phyloP scores from a whole-genome alignment of 2,329 filamentous ascomycete genomes.

The Fusarium sp. region DNA sequence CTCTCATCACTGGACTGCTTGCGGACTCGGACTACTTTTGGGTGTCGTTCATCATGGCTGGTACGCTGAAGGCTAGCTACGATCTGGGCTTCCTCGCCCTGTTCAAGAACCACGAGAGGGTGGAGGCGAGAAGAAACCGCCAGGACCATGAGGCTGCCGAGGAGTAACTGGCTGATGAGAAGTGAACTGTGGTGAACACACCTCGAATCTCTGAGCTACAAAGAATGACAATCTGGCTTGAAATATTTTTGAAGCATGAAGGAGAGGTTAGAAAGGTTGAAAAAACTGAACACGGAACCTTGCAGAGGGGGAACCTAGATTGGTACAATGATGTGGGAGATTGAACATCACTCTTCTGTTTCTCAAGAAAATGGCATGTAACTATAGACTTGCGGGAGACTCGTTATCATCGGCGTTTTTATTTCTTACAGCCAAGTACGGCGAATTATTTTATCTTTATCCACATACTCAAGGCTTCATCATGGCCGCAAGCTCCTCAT shows the following conservation, averaged over 20 bases:
- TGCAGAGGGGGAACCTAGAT: not conserved
- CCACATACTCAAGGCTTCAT: not conserved
- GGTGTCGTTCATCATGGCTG: slow-evolving; percentile 72
- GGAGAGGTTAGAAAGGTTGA: not conserved
- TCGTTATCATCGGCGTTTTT: not conserved
- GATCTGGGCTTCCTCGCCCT: slow-evolving; percentile 66
- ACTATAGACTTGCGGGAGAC: not conserved
- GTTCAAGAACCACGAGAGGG: slow-evolving; percentile 37
- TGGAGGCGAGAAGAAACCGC: not conserved
- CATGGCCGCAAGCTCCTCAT: not conserved
- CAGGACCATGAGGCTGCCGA: not conserved
- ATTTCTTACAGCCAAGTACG: not conserved
- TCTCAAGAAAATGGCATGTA: not conserved
- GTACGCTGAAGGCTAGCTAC: slow-evolving; percentile 70
- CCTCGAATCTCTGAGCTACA: not conserved
- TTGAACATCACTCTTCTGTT: not conserved
- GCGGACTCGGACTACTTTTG: slow-evolving; percentile 68
- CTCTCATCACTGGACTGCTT: slow-evolving; percentile 72
- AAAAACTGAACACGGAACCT: not conserved
- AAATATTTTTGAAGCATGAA: not conserved
- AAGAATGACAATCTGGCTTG: not conserved
- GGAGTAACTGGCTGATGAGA: not conserved
- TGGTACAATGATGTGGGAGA: not conserved
- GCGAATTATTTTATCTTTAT: not conserved
- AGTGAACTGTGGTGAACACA: not conserved